Evolutionary conservation across 371 early-diverging fungal species (phyloP).

Genomic region (Circinella minor): DNA sequence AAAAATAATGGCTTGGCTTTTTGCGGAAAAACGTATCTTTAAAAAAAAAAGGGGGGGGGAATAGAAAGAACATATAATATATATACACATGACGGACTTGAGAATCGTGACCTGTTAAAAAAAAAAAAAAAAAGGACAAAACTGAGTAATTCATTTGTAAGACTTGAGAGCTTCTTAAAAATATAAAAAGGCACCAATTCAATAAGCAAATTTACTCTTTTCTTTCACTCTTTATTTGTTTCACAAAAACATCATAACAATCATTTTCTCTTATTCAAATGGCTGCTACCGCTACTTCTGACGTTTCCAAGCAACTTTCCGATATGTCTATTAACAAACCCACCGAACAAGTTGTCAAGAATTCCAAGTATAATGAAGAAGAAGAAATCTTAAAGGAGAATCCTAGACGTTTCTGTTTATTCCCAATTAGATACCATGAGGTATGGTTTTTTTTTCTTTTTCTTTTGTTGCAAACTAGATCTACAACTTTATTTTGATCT

Average conservation of each 20-base stretch:
- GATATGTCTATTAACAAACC: conserved; percentile 13
- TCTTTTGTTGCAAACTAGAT: background rate
- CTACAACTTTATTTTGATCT: background rate
- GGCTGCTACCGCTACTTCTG: conserved; percentile 1
- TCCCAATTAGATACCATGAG: conserved; percentile 96
- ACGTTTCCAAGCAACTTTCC: conserved; percentile 10
- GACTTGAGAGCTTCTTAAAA: background rate
- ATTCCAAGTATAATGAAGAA: conserved; percentile 28
- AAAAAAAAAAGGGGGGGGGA: too few relatives aligned
- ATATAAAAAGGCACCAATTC: conserved; percentile 2
- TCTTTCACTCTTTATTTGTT: background rate
- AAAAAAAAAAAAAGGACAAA: conserved; percentile 2
- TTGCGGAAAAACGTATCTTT: too few relatives aligned
- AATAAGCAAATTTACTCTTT: background rate
- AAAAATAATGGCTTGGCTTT: too few relatives aligned
- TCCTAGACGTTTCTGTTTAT: conserved; percentile 90
- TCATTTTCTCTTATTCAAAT: background rate
- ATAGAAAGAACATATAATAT: too few relatives aligned
- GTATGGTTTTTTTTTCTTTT: conserved; percentile 35
- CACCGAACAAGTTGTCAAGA: background rate
- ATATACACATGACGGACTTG: too few relatives aligned
- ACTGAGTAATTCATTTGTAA: background rate
- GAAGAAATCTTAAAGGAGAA: conserved; percentile 65
- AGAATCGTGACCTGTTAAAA: background rate
- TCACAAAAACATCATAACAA: background rate